Base-by-base conservation (phyloP, 2,329 filamentous ascomycete species). In the Fusarium zealandicum region DNA sequence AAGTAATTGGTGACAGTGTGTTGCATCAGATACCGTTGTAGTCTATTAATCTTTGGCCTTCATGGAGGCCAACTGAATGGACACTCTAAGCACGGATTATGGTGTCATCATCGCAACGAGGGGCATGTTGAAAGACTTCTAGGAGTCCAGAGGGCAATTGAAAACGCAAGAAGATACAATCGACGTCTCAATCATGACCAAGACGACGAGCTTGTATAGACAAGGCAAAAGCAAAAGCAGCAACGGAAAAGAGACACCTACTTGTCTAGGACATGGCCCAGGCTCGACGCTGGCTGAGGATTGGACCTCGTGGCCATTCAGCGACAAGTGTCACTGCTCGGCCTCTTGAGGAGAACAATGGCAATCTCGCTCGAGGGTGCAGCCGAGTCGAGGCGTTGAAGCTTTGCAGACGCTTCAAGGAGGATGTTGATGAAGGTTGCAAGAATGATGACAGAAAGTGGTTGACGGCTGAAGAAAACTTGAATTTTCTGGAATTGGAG, bases 1-100 rank as follows among this genome's bases (percentile, higher is more conserved):
- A 51, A 47, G 48, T 45, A 47, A 64, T 63, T 57, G 55, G 42
- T 44, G 47, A 61, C 51, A 66, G 52, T 44, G 25, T 53, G 61
- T 72, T 73, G 70, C 80, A 83, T 95, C 90, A 95, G 90, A 95
- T 95, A 95, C 90, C 90, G 90, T 95, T 93, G 90, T 95, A 95
- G 90, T 95, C 90, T 90, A 89, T 87, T 85, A 75, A 74, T 70
- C 82, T 82, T 79, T 79, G 81, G 78, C 83, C 76, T 77, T 81
- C 86, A 88, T 76, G 63, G 82, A 84, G 83, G 78, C 79, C 76
- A 78, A 80, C 74, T 80, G 80, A 81, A 81, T 78, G 78, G 77
- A 67, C 74, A 78, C 81, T 83, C 82, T 87, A 80, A 77, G 83
- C 80, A 79, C 80, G 74, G 69, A 74, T 22, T 71, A 76, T 73